Percentiles rank a stretch among this genome's conserved stretches.
Evolutionary conservation across 352 stramenopile genomes (phyloP).

Genomic region (Globisporangium radiosum): DNA sequence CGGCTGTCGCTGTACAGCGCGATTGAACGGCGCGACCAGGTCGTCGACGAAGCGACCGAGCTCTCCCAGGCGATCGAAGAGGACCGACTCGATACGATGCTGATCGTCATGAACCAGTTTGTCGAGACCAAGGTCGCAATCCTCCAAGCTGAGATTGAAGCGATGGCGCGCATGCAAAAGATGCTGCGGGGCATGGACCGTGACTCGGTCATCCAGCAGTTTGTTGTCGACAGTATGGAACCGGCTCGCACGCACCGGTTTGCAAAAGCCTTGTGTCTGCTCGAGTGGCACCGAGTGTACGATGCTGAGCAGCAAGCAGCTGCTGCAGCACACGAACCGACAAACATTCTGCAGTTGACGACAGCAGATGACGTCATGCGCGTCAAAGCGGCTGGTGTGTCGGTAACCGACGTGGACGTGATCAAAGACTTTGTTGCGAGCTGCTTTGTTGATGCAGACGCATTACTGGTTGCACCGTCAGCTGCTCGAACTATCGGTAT

Average conservation of each 20-base stretch:
- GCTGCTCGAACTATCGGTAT: background rate
- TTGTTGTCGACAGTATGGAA: constrained; percentile 78
- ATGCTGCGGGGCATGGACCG: constrained; percentile 72
- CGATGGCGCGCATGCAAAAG: constrained; percentile 52
- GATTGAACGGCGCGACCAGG: constrained; percentile 70
- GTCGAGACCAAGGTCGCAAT: constrained; percentile 81
- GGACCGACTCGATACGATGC: constrained; percentile 75
- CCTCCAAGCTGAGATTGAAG: constrained; percentile 75
- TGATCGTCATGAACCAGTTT: constrained; percentile 83
- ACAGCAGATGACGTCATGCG: constrained; percentile 36
- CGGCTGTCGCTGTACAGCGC: constrained; percentile 38
- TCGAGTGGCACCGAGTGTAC: constrained; percentile 79
- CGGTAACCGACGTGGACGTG: constrained; percentile 63
- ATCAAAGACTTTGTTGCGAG: constrained; percentile 85
- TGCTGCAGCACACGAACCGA: constrained; percentile 31
- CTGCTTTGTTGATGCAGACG: constrained; percentile 68
- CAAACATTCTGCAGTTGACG: constrained; percentile 35
- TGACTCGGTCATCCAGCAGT: constrained; percentile 82
- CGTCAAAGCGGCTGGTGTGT: constrained; percentile 55
- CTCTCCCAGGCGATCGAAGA: constrained; percentile 77
- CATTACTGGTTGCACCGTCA: constrained; percentile 16
- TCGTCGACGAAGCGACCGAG: constrained; percentile 77
- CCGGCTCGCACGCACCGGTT: constrained; percentile 76
- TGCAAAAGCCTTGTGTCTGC: constrained; percentile 63
- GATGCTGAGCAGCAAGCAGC: constrained; percentile 38